Evolutionary conservation across 169 alveolate species (phyloP), one percentile per base, ranked within the genome.

Genomic region (Cryptosporidium baileyi): DNA sequence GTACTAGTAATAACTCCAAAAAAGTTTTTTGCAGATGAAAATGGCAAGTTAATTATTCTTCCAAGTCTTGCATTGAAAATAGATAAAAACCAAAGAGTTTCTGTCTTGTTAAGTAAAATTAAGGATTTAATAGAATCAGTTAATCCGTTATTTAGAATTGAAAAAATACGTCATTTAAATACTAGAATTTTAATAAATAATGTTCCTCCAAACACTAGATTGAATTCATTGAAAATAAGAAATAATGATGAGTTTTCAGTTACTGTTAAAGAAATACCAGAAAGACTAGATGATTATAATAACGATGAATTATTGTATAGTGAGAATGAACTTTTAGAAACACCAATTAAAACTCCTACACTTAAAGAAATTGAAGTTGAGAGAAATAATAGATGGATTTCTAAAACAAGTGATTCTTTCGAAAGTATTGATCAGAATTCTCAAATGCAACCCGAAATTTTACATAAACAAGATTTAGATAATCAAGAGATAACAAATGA

Each of bases 1-100:
- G 85, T 74, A 22, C 43, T 74, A 24, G 24, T 74, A 22, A 74
- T 74, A 38, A 74, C 85, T 38, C 85, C 67, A n/a, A 74, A 74
- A 44, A 24, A 51, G 43, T 74, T 54, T 74, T 74, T 74, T 36
- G 67, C 85, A 13, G 85, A 74, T 74, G 47, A 51, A 28, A 22
- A 74, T 54, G 65, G 67, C 9, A 57, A 74, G 26, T 26, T 57
- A 6, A 38, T 51, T 36, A 41, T 74, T 24, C 22, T 54, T 1
- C 85, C 85, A 0, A 74, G 67, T 28, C 32, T 74, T 13, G 67
- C 85, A 22, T 26, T 74, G 11, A 74, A 74, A 19, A 57, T 51
- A 54, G 28, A 36, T 19, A 52, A n/a, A 13, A 74, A 74, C n/a
- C 36, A 54, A 19, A 74, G 19, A 36, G 59, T 74, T 6, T 54